Base-by-base conservation (phyloP, 352 stramenopile species). In the Phytophthora vignae region DNA sequence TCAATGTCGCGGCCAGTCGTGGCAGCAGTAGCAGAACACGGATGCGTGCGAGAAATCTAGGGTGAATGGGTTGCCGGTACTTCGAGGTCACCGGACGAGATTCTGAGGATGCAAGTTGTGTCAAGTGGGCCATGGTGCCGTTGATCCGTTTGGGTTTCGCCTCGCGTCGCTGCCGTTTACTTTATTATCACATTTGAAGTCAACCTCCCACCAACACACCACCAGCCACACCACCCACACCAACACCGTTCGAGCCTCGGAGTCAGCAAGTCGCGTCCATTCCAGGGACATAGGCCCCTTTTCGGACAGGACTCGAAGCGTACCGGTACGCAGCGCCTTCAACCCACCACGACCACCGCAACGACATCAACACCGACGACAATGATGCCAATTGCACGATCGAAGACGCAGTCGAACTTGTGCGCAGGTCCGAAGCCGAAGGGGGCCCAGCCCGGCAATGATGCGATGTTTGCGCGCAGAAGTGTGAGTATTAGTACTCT, bases 401-500 rank as follows among this genome's bases (percentile, higher is more conserved):
- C 65, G 29, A 79, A 76, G 55, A 73, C 75, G 58, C 74, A 64
- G 46, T 21, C 68, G 10, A 75, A 57, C 29, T 29, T 67, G 22
- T 72, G 57, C 55, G 52, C 19, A 11, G 22, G 22, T 40, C 59
- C 66, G 38, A 77, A 81, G 53, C 55, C 64, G 29, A 73, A 84
- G 15, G 57, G 44, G 19, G 60, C 8, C 21, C 65, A 44, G 81
- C 49, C 48, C 9, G 67, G 76, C 31, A 69, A 40, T 29, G 21
- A 27, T 7, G 21, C 85, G 36, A 74, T 90, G 14, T 90, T 92
- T 59, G 88, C 84, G 21, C 79, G 80, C 48, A 83, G 88, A 67
- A 87, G 82, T 65, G 84, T 75, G 40, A 83, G 70, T 48, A 72
- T 83, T 49, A 79, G 76, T 2, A 76, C 78, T 9, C 64, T 84